Base-by-base conservation (phyloP, 2,329 filamentous ascomycete genomes). In the Fusarium sp. region DNA sequence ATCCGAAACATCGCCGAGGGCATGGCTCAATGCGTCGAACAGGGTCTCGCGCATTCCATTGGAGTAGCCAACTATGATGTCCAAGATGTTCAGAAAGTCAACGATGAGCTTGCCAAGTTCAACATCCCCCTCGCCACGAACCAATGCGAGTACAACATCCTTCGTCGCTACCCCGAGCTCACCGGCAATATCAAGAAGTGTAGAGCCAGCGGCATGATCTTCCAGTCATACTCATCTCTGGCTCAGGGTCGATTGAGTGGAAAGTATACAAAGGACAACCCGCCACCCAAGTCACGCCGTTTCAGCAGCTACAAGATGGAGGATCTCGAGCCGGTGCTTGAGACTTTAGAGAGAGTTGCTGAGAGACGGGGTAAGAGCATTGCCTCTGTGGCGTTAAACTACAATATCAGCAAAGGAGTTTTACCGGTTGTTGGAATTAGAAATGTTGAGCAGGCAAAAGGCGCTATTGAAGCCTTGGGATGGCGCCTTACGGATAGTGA, bases 11-110 rank as follows among this genome's bases (percentile, higher is more conserved):
- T 68, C 2, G 65, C 65, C 1, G 56, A 68, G 35, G 65, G 63
- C 5, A 68, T 68, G 65, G 63, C 65, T 7, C 50, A 68, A 5
- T 68, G 65, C 2, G 65, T 68, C 1, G 65, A 68, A 7, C 50
- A 57, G 26, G 65, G 65, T 1, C 14, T 67, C 14, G 57, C 65
- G 1, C 65, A 32, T 1, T 55, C 40, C 2, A 62, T 68, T 1
- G 63, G 63, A 0, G 65, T 68, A 0, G 63, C 65, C 30, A 68
- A 68, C n/a, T 67, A 57, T 12, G 15, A 38, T 3, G 38, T 62
- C 0, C 41, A 68, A 7, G 50, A 68, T 7, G 42, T 62, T 1
- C 45, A 62, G 2, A 48, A 37, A 14, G 62, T 68, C 17, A 50
- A 48, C 7, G 63, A 62, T 5, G 65, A 68, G 30, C 56, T 68